These are phyloP conservation scores for Neohortaea acidophila DNA, from an alignment of 495 filamentous ascomycete species.

Conservation along the genomic window DNA sequence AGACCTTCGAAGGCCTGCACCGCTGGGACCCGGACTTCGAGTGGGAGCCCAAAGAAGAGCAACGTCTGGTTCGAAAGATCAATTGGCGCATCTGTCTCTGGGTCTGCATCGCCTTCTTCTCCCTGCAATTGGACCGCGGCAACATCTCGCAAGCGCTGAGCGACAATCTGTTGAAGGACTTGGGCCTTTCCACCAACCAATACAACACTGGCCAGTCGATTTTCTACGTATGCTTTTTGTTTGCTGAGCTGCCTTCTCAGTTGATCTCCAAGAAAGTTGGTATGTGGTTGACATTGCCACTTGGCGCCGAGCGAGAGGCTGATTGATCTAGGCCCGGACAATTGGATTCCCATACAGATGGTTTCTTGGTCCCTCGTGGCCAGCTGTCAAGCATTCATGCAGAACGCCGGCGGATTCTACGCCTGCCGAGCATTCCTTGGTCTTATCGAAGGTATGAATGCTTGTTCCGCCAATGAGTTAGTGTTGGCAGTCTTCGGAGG, in stretches of 20 bases:
- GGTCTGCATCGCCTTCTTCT: conserved; percentile 69
- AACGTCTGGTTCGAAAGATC: conserved; percentile 41
- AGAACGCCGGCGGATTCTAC: conserved; percentile 37
- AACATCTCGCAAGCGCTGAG: conserved; percentile 16
- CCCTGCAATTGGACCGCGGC: conserved; percentile 53
- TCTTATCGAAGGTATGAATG: conserved; percentile 37
- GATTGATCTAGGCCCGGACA: conserved; percentile 48
- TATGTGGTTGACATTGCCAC: conserved; percentile 15
- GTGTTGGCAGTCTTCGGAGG: conserved; percentile 59
- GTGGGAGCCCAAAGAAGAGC: conserved; percentile 59
- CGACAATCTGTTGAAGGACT: conserved; percentile 28
- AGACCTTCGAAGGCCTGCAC: conserved; percentile 52
- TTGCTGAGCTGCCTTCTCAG: conserved; percentile 34
- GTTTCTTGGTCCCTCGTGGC: conserved; percentile 63
- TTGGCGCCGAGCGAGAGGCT: conserved; percentile 37
- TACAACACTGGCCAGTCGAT: conserved; percentile 32
- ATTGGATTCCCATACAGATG: conserved; percentile 15
- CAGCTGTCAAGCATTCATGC: conserved; percentile 49
- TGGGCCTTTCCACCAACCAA: conserved; percentile 35
- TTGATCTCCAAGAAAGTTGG: conserved; percentile 47
- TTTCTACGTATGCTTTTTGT: conserved; percentile 33
- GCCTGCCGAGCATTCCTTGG: conserved; percentile 33
- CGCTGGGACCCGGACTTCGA: conserved; percentile 59
- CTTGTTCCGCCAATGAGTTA: conserved; percentile 68
- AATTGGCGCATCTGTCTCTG: conserved; percentile 45